phyloP scores from a whole-genome alignment of 805 yeast species.

The Wickerhamiella sergipiensis region DNA sequence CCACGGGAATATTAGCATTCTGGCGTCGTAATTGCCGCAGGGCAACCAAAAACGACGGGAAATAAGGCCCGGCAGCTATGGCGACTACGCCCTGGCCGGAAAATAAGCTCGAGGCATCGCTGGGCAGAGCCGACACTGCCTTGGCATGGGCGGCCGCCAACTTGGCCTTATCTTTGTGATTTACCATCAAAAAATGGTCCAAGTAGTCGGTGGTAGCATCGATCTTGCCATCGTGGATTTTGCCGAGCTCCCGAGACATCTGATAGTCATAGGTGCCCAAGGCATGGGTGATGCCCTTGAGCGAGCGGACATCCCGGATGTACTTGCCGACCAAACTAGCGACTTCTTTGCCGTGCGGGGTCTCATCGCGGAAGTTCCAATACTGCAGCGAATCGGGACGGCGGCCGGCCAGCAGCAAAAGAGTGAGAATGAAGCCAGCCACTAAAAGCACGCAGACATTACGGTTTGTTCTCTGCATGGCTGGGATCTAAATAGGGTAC shows the following conservation, averaged over 20 bases:
- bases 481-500: not conserved
- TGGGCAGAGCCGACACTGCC: conserved; percentile 10
- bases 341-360: not conserved
- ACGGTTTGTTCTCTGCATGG: not conserved
- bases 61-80: conserved; percentile 72
- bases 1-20: conserved; percentile 61
- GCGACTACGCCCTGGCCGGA: conserved; percentile 44
- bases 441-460: not conserved
- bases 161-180: conserved; percentile 6
- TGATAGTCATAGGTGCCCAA: not conserved
- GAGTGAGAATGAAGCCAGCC: not conserved
- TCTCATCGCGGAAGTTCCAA: not conserved
- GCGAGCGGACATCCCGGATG: not conserved
- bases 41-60: conserved; percentile 56
- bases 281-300: not conserved
- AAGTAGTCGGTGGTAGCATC: not conserved
- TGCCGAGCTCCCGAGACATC: not conserved
- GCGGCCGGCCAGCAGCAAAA: not conserved
- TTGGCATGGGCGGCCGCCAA: conserved; percentile 7
- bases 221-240: not conserved
- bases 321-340: not conserved
- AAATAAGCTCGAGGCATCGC: conserved; percentile 10
- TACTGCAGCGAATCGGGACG: not conserved
- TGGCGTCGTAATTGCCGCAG: conserved; percentile 49
- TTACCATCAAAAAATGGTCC: conserved; percentile 11